Base-by-base conservation (phyloP, 768 basidiomycete genomes). In the Termitomyces eurrhizus region DNA sequence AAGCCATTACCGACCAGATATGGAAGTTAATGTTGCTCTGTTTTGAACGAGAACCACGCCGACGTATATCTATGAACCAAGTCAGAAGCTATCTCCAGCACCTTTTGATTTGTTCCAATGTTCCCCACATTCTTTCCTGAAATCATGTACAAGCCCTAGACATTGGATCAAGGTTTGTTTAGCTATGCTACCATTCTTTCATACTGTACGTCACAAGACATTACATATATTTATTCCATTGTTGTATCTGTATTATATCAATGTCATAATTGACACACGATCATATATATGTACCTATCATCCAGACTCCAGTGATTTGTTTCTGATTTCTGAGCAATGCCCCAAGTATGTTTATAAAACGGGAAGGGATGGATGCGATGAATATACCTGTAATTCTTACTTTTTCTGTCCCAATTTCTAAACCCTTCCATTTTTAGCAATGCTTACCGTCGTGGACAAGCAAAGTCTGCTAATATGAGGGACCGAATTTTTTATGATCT, bases 1-100 rank as follows among this genome's bases (percentile, higher is more conserved):
- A 62, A 7, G 21, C 39, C 26, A 36, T 66, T 13, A 60, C 65
- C 4, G 65, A 68, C 36, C 33, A 35, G 9, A 21, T 66, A 13
- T 68, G 67, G 67, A 37, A 18, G 3, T 14, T 68, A n/a, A 64
- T 68, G 0, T 16, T 58, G 18, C 21, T 29, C 1, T 66, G 65
- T 44, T 57, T 60, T 36, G 26, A 45, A 41, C 58, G 52, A 6
- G 54, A 64, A 1, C 63, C 62, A 7, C 11, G 18, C 7, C 48
- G 46, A 13, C 60, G 65, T 2, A 36, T 51, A 33, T 52, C 9
- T 6, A 64, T 64, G 56, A 8, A 42, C 3, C 35, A 26, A 1
- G 52, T 66, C 26, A 18, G 56, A 26, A 52, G 51, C 16, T 32
- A 45, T 41, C 21, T 66, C 9, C 49, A 57, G n/a, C 1, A 26